Percentiles rank a stretch among this genome's conserved stretches.
Conservation (phyloP, 1,284 basidiomycete species). For the Xanthoconium separans region DNA sequence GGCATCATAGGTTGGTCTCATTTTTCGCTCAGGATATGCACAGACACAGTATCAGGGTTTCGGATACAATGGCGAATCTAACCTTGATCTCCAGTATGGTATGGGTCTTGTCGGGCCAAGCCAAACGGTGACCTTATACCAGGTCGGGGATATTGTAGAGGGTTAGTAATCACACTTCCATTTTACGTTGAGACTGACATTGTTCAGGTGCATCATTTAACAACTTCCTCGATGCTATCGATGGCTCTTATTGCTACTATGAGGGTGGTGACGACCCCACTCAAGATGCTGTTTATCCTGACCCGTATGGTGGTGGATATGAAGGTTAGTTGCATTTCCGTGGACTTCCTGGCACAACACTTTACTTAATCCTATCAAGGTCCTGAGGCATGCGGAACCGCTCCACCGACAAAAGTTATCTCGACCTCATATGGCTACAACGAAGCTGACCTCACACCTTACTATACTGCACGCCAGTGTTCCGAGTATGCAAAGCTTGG, state of each 20-base stretch:
- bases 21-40: slow-evolving; percentile 28
- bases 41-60: slow-evolving; percentile 39
- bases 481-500: slow-evolving; percentile 48
- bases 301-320: slow-evolving; percentile 37
- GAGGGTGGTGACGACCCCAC: slow-evolving; percentile 45
- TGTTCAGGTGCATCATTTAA: slow-evolving; percentile 43
- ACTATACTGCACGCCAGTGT: slow-evolving; percentile 44
- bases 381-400: slow-evolving; percentile 40
- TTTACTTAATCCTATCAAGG: slow-evolving; percentile 11
- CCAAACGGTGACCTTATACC: slow-evolving; percentile 42
- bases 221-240: slow-evolving; percentile 50
- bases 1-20: background rate
- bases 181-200: background rate
- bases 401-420: slow-evolving; percentile 39
- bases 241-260: slow-evolving; percentile 46
- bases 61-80: slow-evolving; percentile 44
- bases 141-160: slow-evolving; percentile 43
- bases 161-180: slow-evolving; percentile 22
- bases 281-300: slow-evolving; percentile 44
- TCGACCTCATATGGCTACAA: slow-evolving; percentile 43
- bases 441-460: slow-evolving; percentile 40
- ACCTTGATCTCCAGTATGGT: slow-evolving; percentile 50
- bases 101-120: slow-evolving; percentile 43
- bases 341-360: background rate
- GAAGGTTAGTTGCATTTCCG: slow-evolving; percentile 18